Percentiles rank a stretch among this genome's conserved stretches.
phyloP scores from a whole-genome alignment of 768 basidiomycete species.

The Filobasidium wieringae region DNA sequence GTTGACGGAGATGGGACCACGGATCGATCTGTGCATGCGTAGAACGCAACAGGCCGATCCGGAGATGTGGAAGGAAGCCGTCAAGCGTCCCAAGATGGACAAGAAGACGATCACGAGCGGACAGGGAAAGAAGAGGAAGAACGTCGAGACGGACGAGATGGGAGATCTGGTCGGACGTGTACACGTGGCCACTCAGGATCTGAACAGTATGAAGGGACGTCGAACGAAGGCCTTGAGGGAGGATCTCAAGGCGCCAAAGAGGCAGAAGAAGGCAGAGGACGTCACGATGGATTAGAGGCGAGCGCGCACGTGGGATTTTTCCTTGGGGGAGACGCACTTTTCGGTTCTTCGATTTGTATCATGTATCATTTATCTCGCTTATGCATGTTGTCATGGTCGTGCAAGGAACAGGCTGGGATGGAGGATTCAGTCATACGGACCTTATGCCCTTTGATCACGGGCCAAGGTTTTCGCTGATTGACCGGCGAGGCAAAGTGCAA shows the following conservation, averaged over 20 bases:
- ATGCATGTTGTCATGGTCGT: neutral
- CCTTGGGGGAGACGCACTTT: no score
- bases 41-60: conserved; percentile 62
- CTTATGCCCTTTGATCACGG: no score
- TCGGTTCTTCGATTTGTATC: neutral
- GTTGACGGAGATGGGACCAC: conserved; percentile 80
- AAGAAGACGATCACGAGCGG: conserved; percentile 78
- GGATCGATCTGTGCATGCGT: conserved; percentile 67
- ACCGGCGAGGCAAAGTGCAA: no score
- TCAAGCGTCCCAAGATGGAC: conserved; percentile 74
- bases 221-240: conserved; percentile 90
- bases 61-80: conserved; percentile 66
- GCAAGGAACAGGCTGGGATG: no score
- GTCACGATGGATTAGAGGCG: neutral
- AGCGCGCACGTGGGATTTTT: neutral
- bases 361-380: neutral
- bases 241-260: neutral
- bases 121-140: conserved; percentile 71
- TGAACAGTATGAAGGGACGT: conserved; percentile 70
- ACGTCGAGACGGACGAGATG: conserved; percentile 91
- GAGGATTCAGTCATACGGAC: no score
- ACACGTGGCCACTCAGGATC: conserved; percentile 79
- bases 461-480: no score
- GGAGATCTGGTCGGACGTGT: conserved; percentile 84
- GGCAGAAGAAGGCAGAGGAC: neutral